phyloP scores from a whole-genome alignment of 192 early-diverging fungal genomes.

The Linnemannia zychae region DNA sequence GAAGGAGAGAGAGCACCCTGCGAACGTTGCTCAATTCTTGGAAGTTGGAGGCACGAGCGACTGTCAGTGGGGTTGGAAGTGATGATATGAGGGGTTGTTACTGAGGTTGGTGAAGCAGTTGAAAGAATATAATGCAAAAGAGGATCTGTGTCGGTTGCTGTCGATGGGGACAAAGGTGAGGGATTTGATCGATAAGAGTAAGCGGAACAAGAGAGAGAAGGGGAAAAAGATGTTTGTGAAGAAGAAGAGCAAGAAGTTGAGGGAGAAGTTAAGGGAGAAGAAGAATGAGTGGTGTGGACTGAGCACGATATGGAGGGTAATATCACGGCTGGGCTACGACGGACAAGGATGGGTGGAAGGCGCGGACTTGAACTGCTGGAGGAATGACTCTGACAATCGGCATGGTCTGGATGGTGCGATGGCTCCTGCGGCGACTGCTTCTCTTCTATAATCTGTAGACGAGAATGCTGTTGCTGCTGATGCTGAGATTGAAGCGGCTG shows the following conservation, averaged over 20 bases:
- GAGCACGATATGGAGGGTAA: neutral
- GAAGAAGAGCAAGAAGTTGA: neutral
- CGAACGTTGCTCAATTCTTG: neutral
- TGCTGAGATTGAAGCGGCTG: constrained; percentile 1
- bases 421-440: neutral
- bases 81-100: neutral
- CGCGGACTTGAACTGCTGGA: neutral
- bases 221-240: neutral
- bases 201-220: neutral
- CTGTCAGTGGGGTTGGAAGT: neutral
- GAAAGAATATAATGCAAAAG: neutral
- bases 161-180: neutral
- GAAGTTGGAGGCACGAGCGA: constrained; percentile 7
- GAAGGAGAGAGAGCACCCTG: constrained; percentile 11
- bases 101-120: neutral
- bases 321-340: neutral
- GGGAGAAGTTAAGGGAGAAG: constrained; percentile 10
- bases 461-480: neutral
- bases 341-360: neutral
- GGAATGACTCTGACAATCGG: neutral
- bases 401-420: neutral
- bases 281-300: neutral
- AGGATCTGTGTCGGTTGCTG: neutral
- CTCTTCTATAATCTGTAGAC: neutral
- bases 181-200: neutral